Base-by-base conservation (phyloP, 2,329 filamentous ascomycete genomes). In the Monilinia polystroma region DNA sequence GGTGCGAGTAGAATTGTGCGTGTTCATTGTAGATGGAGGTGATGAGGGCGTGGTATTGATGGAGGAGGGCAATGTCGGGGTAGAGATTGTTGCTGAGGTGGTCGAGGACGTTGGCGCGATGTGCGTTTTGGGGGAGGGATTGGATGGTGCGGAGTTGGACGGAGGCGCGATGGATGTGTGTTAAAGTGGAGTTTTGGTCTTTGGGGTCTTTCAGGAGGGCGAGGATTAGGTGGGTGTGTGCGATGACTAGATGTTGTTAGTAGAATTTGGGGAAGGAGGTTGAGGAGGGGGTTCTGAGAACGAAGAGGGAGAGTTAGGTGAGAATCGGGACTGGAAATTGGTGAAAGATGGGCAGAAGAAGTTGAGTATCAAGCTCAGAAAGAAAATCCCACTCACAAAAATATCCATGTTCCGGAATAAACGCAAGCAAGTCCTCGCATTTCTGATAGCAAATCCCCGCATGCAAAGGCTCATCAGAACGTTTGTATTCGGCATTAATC, bases 171-270 rank as follows among this genome's bases (percentile, higher is more conserved):
- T 49, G 45, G 7, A 59, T 29, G 26, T 59, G 57, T 8, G 45
- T 20, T 16, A 10, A 20, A 29, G 23, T 49, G 20, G 57, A 11
- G 12, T 14, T 10, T 1, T 20, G 45, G 14, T 60, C 43, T 49
- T 23, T 49, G 12, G 20, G 32, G 0, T 4, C 18, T 7, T 45
- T 29, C 14, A 60, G 8, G 20, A 60, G 29, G 1, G 57, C 43
- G 29, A 60, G 57, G n/a, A 60, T 51, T 2, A 60, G 29, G 32
- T 60, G 57, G 4, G 45, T 38, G 20, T 60, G 43, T 5, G 57
- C 43, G 11, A 38, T 60, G 6, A 60, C 57, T 60, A 0, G 1
- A 10, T 12, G 1, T n/a, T 14, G 20, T 60, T 16, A 51, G 57
- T 60, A 12, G 20, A 18, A 10, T 49, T 6, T 20, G n/a, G 18